These are phyloP conservation scores for Tardiomyces digboiensis DNA, from an alignment of 1,139 yeast genomes.

Conservation along the genomic window DNA sequence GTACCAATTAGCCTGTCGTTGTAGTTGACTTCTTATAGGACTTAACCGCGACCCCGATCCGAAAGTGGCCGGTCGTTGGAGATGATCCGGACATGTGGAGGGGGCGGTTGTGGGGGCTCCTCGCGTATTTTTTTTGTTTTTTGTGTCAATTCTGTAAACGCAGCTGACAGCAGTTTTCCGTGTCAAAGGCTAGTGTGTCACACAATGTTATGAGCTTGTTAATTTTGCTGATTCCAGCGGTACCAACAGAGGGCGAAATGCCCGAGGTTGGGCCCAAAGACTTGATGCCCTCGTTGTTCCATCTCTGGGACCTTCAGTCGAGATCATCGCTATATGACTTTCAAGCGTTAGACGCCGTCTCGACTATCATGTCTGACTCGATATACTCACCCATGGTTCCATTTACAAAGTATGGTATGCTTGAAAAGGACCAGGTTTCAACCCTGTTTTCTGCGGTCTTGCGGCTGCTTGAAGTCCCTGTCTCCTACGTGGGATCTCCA, in stretches of 20 bases:
- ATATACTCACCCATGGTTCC: constrained; percentile 24
- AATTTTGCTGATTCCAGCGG: constrained; percentile 21
- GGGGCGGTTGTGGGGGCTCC: too few species aligned
- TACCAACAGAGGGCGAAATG: constrained; percentile 7
- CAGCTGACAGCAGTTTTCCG: constrained; percentile 30
- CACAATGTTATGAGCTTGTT: constrained; percentile 40
- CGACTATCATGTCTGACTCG: constrained; percentile 45
- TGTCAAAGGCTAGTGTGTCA: constrained; percentile 48
- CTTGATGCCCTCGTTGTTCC: constrained; percentile 48
- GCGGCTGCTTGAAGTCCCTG: constrained; percentile 29
- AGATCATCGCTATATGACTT: constrained; percentile 54
- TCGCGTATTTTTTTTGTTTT: too few species aligned
- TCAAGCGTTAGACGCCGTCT: constrained; percentile 56
- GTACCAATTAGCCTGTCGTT: too few species aligned
- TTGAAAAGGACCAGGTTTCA: constrained; percentile 50
- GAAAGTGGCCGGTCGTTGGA: too few species aligned
- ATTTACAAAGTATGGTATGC: constrained; percentile 47
- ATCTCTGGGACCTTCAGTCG: constrained; percentile 60
- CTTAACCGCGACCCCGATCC: too few species aligned
- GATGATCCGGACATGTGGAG: too few species aligned
- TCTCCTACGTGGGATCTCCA: constrained; percentile 29
- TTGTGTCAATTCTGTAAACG: constrained; percentile 1
- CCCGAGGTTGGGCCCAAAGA: constrained; percentile 10
- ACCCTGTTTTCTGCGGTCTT: constrained; percentile 41
- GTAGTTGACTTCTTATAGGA: too few species aligned